phyloP scores from a whole-genome alignment of 179 eudicot species.

The Silene noctiflora region DNA sequence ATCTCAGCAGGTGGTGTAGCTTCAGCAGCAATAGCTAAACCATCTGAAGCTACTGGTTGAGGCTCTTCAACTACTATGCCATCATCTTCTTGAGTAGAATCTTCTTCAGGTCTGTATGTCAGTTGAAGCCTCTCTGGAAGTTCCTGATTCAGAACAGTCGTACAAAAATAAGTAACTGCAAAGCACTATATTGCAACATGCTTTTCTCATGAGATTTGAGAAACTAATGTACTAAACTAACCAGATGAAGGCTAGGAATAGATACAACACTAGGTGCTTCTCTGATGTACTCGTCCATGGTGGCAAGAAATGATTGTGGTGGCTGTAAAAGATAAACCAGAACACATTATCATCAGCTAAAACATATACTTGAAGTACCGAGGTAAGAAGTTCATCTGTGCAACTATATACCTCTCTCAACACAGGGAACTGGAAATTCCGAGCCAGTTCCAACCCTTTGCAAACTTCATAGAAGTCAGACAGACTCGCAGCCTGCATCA shows the following conservation, averaged over 20 bases:
- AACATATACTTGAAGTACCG: constrained; percentile 20
- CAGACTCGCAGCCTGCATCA: constrained; percentile 73
- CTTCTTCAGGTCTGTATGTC: constrained; percentile 80
- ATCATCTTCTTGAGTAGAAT: constrained; percentile 40
- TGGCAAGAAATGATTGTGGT: constrained; percentile 88
- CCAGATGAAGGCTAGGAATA: constrained; percentile 55
- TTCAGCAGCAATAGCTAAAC: constrained; percentile 24
- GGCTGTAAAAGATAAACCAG: constrained; percentile 51
- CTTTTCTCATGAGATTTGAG: not conserved
- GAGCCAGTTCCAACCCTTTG: constrained; percentile 81
- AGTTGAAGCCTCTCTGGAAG: constrained; percentile 78
- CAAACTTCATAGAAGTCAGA: constrained; percentile 83
- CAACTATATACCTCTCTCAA: constrained; percentile 66
- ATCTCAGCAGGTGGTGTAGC: constrained; percentile 40
- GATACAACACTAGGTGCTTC: constrained; percentile 78
- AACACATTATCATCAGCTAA: constrained; percentile 11
- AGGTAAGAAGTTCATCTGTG: constrained; percentile 28
- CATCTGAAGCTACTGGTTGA: constrained; percentile 41
- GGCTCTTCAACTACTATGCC: constrained; percentile 42
- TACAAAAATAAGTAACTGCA: constrained; percentile 3
- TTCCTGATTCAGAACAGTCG: constrained; percentile 48
- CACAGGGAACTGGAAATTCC: constrained; percentile 87
- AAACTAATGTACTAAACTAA: constrained; percentile 24
- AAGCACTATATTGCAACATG: not conserved
- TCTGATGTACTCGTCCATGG: constrained; percentile 93